Percentiles rank a stretch among this genome's conserved stretches.
Conservation (phyloP, 202 grass and related monocot genomes). For the Panicum virgatum region DNA sequence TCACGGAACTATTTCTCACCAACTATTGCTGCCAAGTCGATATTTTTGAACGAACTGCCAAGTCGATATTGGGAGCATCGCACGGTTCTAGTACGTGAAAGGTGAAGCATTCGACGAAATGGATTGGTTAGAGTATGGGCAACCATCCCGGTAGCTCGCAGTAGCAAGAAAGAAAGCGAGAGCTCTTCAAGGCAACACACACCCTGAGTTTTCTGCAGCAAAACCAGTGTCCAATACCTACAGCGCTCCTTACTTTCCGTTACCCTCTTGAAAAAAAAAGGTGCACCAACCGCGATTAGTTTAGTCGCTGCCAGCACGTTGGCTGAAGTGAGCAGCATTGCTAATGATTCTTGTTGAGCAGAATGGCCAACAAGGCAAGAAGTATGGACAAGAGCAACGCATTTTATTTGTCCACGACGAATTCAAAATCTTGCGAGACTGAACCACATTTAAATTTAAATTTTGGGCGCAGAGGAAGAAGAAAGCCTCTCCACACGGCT, state of each 20-base stretch:
- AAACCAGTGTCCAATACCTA: slow-evolving; percentile 19
- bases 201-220: slow-evolving; percentile 2
- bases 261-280: slow-evolving; percentile 9
- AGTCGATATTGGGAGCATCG: neutral
- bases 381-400: slow-evolving; percentile 54
- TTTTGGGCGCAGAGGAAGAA: slow-evolving; percentile 2
- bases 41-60: too few species aligned
- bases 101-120: slow-evolving; percentile 16
- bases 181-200: neutral
- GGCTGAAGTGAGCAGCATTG: slow-evolving; percentile 32
- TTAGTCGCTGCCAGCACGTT: slow-evolving; percentile 9
- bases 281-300: slow-evolving; percentile 22
- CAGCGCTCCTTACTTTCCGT: slow-evolving; percentile 25
- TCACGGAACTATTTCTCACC: too few species aligned
- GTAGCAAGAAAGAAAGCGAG: slow-evolving; percentile 27
- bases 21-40: slow-evolving; percentile 15
- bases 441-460: slow-evolving; percentile 30
- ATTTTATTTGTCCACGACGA: slow-evolving; percentile 21
- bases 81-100: slow-evolving; percentile 38
- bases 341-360: slow-evolving; percentile 49
- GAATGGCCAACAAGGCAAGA: slow-evolving; percentile 55
- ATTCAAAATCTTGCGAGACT: slow-evolving; percentile 49
- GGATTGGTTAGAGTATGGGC: slow-evolving; percentile 37
- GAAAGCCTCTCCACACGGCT: slow-evolving; percentile 37
- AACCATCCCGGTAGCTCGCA: slow-evolving; percentile 24